Conservation (phyloP, 31 red algal species). For the Odonthalia washingtoniensis region DNA sequence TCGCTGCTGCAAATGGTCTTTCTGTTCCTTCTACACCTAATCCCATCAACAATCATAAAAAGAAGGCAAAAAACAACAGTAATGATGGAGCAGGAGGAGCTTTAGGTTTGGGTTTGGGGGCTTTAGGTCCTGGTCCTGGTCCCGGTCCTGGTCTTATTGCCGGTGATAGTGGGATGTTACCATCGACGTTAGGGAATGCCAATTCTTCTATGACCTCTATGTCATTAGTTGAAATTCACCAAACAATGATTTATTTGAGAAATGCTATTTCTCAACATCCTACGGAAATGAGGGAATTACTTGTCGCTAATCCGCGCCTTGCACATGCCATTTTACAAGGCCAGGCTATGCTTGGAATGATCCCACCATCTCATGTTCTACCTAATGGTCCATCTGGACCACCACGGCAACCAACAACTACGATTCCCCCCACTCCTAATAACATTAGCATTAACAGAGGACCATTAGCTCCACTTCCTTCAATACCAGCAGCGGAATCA, state of each 20-base stretch:
- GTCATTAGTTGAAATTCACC: slow-evolving; percentile 70
- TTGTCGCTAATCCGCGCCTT: slow-evolving; percentile 74
- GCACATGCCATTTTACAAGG: slow-evolving; percentile 86
- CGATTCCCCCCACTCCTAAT: neutral
- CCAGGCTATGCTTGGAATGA: slow-evolving; percentile 87
- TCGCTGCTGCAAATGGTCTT: slow-evolving; percentile 48
- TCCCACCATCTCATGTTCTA: slow-evolving; percentile 47
- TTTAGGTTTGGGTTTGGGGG: neutral
- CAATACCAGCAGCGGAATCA: neutral
- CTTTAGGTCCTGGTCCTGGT: neutral
- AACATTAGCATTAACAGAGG: neutral
- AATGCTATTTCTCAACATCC: slow-evolving; percentile 69
- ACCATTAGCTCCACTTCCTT: slow-evolving; percentile 6
- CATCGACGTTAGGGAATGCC: slow-evolving; percentile 33
- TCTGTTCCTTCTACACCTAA: slow-evolving; percentile 11
- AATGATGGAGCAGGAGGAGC: neutral
- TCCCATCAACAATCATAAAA: neutral
- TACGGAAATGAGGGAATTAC: slow-evolving; percentile 72
- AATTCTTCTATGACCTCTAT: slow-evolving; percentile 58
- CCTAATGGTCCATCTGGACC: slow-evolving; percentile 21
- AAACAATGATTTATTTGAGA: slow-evolving; percentile 84
- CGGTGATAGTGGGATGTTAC: neutral
- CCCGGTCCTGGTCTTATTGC: neutral
- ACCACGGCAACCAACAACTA: neutral
- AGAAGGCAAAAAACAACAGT: neutral